A percentile compares a stretch with the other conserved stretches of the same genome.
Evolutionary conservation across 768 basidiomycete genomes (phyloP).

Genomic region (Hygrophoropsis aurantiaca): DNA sequence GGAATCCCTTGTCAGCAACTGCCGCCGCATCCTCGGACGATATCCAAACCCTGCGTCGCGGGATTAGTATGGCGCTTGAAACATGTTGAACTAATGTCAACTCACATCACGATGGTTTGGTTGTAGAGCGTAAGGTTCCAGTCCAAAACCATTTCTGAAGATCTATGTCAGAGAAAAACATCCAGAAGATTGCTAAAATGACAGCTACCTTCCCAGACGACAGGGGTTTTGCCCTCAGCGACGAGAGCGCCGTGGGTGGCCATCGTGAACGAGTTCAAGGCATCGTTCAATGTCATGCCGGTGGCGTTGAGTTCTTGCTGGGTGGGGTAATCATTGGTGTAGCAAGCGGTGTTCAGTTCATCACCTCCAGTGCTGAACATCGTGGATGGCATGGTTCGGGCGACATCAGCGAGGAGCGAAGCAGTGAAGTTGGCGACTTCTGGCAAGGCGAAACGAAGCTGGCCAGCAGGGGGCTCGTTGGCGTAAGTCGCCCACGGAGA

Average conservation of each 20-base stretch:
- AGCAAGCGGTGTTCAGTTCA: conserved; percentile 71
- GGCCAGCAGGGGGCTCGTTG: conserved; percentile 78
- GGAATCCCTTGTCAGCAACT: conserved; percentile 40
- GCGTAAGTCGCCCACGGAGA: conserved; percentile 63
- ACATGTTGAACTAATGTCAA: background rate
- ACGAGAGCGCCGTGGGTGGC: conserved; percentile 57
- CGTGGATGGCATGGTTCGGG: conserved; percentile 50
- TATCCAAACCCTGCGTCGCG: conserved; percentile 46
- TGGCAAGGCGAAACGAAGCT: conserved; percentile 69
- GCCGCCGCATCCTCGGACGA: conserved; percentile 38
- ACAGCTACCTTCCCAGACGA: conserved; percentile 86
- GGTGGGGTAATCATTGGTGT: conserved; percentile 58
- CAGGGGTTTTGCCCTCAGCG: conserved; percentile 64
- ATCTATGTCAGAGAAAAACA: background rate
- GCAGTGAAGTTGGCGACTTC: conserved; percentile 61
- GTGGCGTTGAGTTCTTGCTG: conserved; percentile 50
- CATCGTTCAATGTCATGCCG: conserved; percentile 59
- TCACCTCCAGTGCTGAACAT: conserved; percentile 84
- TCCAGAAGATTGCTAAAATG: conserved; percentile 4
- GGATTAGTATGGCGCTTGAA: background rate
- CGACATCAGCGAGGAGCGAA: conserved; percentile 51
- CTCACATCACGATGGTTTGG: conserved; percentile 43
- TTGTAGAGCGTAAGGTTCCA: conserved; percentile 39
- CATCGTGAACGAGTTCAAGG: conserved; percentile 61
- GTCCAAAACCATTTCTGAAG: conserved; percentile 46